A percentile compares a stretch with the other conserved stretches of the same genome.
Conservation (phyloP, 352 stramenopile species). For the Phytopythium ostracodes region DNA sequence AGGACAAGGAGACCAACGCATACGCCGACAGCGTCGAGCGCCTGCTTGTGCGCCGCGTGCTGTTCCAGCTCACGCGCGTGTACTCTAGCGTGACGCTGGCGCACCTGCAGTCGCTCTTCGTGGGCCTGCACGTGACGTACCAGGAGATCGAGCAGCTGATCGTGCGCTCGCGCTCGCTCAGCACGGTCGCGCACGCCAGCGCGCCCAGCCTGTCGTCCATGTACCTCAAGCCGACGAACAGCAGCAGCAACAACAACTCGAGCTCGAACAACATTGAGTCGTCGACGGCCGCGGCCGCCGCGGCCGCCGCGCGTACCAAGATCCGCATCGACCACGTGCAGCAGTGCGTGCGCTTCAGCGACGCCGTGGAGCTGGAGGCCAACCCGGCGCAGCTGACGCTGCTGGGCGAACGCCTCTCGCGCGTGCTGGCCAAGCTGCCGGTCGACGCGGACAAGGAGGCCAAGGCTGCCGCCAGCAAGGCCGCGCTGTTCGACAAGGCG, state of each 20-base stretch:
- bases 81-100: slow-evolving; percentile 86
- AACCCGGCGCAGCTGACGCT: slow-evolving; percentile 74
- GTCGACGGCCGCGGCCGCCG: slow-evolving; percentile 42
- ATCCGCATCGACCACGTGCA: slow-evolving; percentile 84
- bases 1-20: slow-evolving; percentile 36
- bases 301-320: slow-evolving; percentile 53
- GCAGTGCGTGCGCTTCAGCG: slow-evolving; percentile 82
- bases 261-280: slow-evolving; percentile 29
- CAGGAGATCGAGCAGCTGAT: slow-evolving; percentile 88
- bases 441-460: slow-evolving; percentile 14
- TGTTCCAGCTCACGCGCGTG: slow-evolving; percentile 83
- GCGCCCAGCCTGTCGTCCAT: slow-evolving; percentile 59
- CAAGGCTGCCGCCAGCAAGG: slow-evolving; percentile 20
- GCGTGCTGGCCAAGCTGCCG: slow-evolving; percentile 53
- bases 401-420: slow-evolving; percentile 59
- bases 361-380: slow-evolving; percentile 73
- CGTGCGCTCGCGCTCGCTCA: slow-evolving; percentile 66
- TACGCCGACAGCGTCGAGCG: slow-evolving; percentile 63
- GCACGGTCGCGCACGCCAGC: slow-evolving; percentile 56
- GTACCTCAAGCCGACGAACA: slow-evolving; percentile 51
- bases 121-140: slow-evolving; percentile 63
- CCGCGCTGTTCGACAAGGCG: slow-evolving; percentile 72
- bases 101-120: slow-evolving; percentile 86
- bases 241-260: slow-evolving; percentile 11
- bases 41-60: slow-evolving; percentile 69